Base-by-base conservation (phyloP, 352 stramenopile genomes). In the Vaucheria bursata region DNA sequence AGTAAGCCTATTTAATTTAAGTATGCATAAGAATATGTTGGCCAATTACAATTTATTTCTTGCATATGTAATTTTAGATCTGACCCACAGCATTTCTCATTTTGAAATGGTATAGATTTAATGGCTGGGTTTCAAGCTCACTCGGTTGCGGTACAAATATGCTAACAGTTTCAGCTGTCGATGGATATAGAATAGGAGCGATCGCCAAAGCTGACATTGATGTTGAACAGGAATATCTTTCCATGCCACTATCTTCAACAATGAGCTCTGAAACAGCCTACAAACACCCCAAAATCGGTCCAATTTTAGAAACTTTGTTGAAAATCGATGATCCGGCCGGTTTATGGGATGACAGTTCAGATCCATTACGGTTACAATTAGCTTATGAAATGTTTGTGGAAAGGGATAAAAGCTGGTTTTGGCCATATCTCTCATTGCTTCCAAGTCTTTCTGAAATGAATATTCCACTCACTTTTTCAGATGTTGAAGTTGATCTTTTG, bases 201-300 rank as follows among this genome's bases (percentile, higher is more conserved):
- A 33, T 81, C n/a, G 76, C 76, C 1, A 81, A 68, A 40, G 67
- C 70, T 65, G n/a, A 68, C 33, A 67, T 81, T 3, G 49, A 25
- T 1, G 18, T 40, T 33, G 76, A 70, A 53, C 33, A 79, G 35
- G 2, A 50, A 29, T 81, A 81, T 52, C 76, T 81, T 6, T 31
- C 35, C 31, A 72, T 78, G 8, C 69, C 76, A 18, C 34, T 35
- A 5, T 49, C 68, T 3, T 29, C 74, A 7, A 31, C 64, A 8
- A 6, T 81, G 39, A 70, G 77, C 25, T 53, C 37, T 2, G 71
- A 49, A 18, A 74, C 65, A 67, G 67, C 66, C 59, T 50, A 50
- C 5, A 32, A n/a, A 33, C 32, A 37, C 34, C 12, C 32, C 7
- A 18, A 29, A 6, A 25, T 36, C 34, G 7, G 34, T 31, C 25